Evolutionary conservation across 345 rosid species (phyloP), one percentile per base, ranked within the genome.

Genomic region (Trapa incisa): DNA sequence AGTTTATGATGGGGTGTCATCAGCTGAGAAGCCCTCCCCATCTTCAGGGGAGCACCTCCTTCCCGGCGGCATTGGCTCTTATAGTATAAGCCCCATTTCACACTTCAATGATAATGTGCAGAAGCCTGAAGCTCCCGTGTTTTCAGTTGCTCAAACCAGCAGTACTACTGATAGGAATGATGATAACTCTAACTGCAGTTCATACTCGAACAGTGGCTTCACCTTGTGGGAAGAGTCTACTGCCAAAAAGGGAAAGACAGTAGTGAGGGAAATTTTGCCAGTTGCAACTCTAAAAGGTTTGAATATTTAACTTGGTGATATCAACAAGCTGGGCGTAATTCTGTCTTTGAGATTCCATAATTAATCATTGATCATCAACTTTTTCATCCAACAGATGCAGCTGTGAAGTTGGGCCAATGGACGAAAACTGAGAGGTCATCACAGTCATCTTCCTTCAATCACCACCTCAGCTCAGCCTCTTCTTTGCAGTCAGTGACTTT

Each of bases 21-120:
- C 80, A 0, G 41, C 47, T 11, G 92, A 85, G 69, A 87, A 85
- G 80, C 91, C 86, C 3, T 86, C 82, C 1, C 86, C 84, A 0
- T 79, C 54, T 39, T 67, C 86, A 13, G 72, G 61, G 80, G 89
- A 85, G 64, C 91, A 85, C 69, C 71, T 81, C 47, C 99, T 91
- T 36, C 95, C 96, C 1, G 99, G 97, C 70, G 99, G 99, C 65
- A 87, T 91, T 48, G 99, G 96, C 64, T 86, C 99, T 42, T 89
- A 89, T 77, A 91, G 81, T 35, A 86, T 90, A 43, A 88, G 92
- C 73, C 96, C 86, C 56, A 70, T 83, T 56, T 86, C 97, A 6
- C 80, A 79, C 66, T 82, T 80, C 74, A 85, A 76, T 69, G 86
- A 83, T 66, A 50, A 17, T 37, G 65, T 80, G 71, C 89, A 89